A percentile compares a stretch with the other conserved stretches of the same genome.
Conservation (phyloP, 129 eudicot genomes). For the Apium graveolens region DNA sequence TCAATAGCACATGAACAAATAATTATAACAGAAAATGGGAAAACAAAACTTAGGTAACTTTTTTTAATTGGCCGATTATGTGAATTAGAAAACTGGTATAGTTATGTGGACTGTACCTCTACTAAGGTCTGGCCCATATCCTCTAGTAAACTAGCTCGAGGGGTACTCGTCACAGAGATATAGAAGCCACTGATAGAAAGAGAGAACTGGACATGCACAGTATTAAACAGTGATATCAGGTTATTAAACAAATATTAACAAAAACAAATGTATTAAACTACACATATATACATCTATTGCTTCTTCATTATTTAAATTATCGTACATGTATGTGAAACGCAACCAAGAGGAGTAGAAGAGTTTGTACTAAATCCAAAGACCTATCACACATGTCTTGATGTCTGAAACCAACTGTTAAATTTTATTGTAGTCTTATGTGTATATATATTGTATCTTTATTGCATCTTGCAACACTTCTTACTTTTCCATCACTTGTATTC, state of each 20-base stretch:
- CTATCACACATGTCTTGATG: background rate
- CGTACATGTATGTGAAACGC: background rate
- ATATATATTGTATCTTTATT: slow-evolving; percentile 6
- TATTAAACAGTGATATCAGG: background rate
- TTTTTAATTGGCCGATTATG: background rate
- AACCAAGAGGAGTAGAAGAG: background rate
- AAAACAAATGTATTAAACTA: background rate
- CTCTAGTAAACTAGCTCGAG: background rate
- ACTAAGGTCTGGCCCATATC: background rate
- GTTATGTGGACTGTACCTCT: background rate
- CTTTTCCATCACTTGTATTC: slow-evolving; percentile 14
- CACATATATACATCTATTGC: background rate
- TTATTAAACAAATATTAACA: background rate
- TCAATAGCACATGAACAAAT: background rate
- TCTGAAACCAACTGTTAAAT: background rate
- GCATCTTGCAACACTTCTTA: background rate
- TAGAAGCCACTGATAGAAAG: background rate
- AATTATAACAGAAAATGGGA: background rate
- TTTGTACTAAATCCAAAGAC: background rate
- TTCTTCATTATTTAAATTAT: background rate
- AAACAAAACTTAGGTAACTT: background rate
- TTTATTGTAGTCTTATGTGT: background rate
- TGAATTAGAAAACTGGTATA: background rate
- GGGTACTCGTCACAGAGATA: no score
- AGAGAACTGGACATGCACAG: background rate